Percentiles rank a stretch among this genome's conserved stretches.
Evolutionary conservation across 2,329 filamentous ascomycete species (phyloP).

Genomic region (Epichloe coenophiala): DNA sequence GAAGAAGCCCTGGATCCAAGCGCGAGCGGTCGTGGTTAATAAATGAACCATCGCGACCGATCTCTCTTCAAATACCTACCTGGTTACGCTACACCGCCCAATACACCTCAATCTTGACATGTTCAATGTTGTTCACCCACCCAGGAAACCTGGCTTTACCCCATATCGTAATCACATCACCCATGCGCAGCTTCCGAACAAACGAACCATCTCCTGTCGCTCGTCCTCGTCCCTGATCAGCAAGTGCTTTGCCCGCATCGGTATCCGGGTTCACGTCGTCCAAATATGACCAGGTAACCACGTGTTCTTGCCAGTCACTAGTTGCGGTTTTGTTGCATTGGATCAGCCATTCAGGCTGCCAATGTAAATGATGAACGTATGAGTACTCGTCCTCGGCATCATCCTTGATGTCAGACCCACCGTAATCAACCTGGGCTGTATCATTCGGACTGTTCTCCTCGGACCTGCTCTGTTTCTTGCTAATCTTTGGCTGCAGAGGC

Average conservation of each 20-base stretch:
- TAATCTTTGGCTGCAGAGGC: conserved; percentile 20
- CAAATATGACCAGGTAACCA: conserved; percentile 38
- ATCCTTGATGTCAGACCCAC: neutral
- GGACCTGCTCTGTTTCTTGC: neutral
- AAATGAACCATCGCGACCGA: too few species aligned
- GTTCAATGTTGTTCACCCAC: conserved; percentile 39
- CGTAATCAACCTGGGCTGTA: neutral
- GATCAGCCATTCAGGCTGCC: conserved; percentile 26
- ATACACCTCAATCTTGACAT: conserved; percentile 41
- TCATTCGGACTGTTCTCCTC: neutral
- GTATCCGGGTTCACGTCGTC: conserved; percentile 34
- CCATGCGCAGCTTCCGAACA: conserved; percentile 40
- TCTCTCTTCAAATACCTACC: too few species aligned
- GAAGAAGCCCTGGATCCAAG: too few species aligned
- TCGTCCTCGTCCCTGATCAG: conserved; percentile 32
- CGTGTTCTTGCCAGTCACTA: conserved; percentile 24
- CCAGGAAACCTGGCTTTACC: conserved; percentile 40
- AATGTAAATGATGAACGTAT: conserved; percentile 25
- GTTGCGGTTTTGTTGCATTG: conserved; percentile 32
- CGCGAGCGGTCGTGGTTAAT: too few species aligned
- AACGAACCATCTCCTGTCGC: conserved; percentile 40
- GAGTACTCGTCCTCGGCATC: conserved; percentile 10
- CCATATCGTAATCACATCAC: conserved; percentile 50
- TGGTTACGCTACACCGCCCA: conserved; percentile 32
- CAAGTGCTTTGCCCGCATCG: conserved; percentile 23